These are phyloP conservation scores for Middelhovenomyces tepae DNA, from an alignment of 805 yeast species.

Conservation along the genomic window DNA sequence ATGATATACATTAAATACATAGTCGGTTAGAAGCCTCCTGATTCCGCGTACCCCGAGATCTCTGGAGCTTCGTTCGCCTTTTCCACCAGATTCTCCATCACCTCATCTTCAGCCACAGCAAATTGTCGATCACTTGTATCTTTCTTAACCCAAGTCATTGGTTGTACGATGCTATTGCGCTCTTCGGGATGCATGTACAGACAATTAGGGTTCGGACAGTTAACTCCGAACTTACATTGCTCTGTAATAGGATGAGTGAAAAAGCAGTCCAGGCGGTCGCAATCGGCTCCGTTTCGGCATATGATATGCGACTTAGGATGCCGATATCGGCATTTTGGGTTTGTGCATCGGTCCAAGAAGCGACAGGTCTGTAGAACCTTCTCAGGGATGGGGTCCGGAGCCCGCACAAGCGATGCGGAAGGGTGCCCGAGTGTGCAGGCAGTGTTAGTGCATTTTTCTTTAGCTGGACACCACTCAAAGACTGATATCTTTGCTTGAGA, in stretches of 20 bases:
- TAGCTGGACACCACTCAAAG: conserved; percentile 69
- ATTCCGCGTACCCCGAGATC: neutral
- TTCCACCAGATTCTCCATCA: conserved; percentile 8
- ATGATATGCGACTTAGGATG: conserved; percentile 68
- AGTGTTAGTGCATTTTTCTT: conserved; percentile 52
- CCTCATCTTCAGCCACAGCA: conserved; percentile 40
- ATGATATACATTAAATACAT: conserved; percentile 18
- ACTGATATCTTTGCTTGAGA: conserved; percentile 56
- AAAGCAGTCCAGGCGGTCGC: conserved; percentile 72
- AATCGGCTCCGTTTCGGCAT: conserved; percentile 75
- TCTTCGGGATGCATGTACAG: conserved; percentile 70
- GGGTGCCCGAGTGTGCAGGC: conserved; percentile 74
- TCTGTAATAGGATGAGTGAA: conserved; percentile 77
- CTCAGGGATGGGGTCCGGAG: conserved; percentile 29
- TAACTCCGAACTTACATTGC: conserved; percentile 69
- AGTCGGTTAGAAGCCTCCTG: conserved; percentile 18
- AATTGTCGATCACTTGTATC: conserved; percentile 55
- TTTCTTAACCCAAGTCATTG: conserved; percentile 11
- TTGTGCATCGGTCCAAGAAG: conserved; percentile 68
- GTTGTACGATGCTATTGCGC: conserved; percentile 34
- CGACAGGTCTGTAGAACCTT: conserved; percentile 73
- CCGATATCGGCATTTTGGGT: conserved; percentile 69
- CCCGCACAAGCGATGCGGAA: conserved; percentile 47
- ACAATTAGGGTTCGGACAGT: conserved; percentile 67
- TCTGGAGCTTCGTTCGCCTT: conserved; percentile 1